Base-by-base conservation (phyloP, 495 filamentous ascomycete species). In the Durotheca rogersii region DNA sequence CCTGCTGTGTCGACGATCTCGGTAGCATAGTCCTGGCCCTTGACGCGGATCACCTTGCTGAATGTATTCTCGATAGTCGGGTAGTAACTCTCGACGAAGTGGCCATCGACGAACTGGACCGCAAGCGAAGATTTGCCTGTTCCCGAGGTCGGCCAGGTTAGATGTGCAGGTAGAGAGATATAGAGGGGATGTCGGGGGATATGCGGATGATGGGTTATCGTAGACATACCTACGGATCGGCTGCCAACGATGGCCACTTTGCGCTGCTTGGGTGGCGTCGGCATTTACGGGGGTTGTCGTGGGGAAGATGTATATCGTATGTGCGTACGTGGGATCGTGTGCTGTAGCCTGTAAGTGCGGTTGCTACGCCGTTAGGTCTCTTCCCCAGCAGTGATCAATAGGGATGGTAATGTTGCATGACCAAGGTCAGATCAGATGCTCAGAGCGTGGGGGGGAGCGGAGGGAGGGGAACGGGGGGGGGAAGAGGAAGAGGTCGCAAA, bases 51-150 rank as follows among this genome's bases (percentile, higher is more conserved):
- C 56, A 89, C 84, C 61, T 93, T 92, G 70, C 87, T 92, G 68
- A 97, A 97, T 9, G 91, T 97, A 68, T 97, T 99, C 73, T 97
- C 93, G 60, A 99, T 96, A 17, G 93, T 99, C 16, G 93, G 93
- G 72, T 97, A 99, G 70, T 99, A 99, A 68, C 86, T 91, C 68
- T 97, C 94, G 60, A 97, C 92, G 60, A 99, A 99, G 71, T 95
- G 90, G 61, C 89, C 89, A 67, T 97, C 93, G 64, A 96, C 92
- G 67, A 93, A 97, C 67, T 90, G 94, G 16, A 97, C 94, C 4
- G 94, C 95, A 49, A 99, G 84, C 31, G 93, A 97, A 11, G 89
- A 95, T 79, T 99, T 99, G 66, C 93, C 93, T 98, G 34, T 38
- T 18, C 35, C 34, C 15, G 51, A 51, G 47, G 38, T 54, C 51